These are phyloP conservation scores for Elsinoe necatrix DNA, from an alignment of 2,329 filamentous ascomycete species.

Conservation along the genomic window DNA sequence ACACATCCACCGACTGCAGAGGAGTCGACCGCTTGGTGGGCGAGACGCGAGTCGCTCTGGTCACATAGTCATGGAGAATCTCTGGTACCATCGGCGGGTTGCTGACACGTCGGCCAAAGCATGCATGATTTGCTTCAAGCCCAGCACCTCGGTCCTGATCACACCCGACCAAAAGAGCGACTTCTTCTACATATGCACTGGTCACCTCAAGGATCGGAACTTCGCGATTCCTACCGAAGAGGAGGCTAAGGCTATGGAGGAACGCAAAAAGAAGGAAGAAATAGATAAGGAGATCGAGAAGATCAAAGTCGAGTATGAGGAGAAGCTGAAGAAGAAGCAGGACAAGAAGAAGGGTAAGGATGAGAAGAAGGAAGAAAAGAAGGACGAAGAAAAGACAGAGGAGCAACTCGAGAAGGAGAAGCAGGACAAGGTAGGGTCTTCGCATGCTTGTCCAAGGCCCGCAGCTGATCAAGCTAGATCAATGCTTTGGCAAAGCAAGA, in stretches of 20 bases:
- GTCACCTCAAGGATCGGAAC: slow-evolving; percentile 71
- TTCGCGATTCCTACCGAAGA: slow-evolving; percentile 69
- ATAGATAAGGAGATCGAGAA: slow-evolving; percentile 41
- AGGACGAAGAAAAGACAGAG: slow-evolving; percentile 55
- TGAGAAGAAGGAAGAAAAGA: slow-evolving; percentile 56
- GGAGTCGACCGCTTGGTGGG: not conserved
- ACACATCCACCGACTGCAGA: not conserved
- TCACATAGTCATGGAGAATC: slow-evolving; percentile 44
- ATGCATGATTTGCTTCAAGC: slow-evolving; percentile 89
- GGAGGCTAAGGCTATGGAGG: slow-evolving; percentile 52
- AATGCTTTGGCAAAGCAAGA: slow-evolving; percentile 41
- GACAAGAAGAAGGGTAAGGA: slow-evolving; percentile 35
- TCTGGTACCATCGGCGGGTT: slow-evolving; percentile 78
- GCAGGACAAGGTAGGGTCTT: slow-evolving; percentile 45
- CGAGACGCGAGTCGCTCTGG: not conserved
- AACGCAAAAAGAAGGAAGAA: slow-evolving; percentile 45
- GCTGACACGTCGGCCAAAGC: slow-evolving; percentile 74
- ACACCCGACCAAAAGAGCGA: slow-evolving; percentile 78
- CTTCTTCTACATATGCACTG: slow-evolving; percentile 74
- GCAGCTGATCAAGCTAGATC: slow-evolving; percentile 27
- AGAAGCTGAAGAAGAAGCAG: slow-evolving; percentile 37
- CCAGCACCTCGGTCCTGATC: slow-evolving; percentile 76
- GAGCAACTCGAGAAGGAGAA: slow-evolving; percentile 56
- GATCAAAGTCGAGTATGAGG: slow-evolving; percentile 45
- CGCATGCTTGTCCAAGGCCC: slow-evolving; percentile 19